These are phyloP conservation scores for Entelexis sorbosivorans DNA, from an alignment of 1,139 yeast species.

Conservation along the genomic window DNA sequence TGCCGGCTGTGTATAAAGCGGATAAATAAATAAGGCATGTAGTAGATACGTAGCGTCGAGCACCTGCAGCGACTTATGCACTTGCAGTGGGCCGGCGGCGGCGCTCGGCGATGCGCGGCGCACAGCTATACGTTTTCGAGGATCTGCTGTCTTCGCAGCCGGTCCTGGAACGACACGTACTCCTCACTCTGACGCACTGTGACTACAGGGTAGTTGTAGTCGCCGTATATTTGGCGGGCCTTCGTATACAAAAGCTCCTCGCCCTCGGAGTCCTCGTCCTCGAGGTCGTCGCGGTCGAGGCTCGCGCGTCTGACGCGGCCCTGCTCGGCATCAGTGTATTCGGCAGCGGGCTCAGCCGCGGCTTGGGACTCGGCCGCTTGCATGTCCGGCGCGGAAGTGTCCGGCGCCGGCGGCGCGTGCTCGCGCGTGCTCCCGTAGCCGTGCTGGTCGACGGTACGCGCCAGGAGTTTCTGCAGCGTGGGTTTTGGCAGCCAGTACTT, in stretches of 20 bases:
- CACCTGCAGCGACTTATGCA: too few species aligned
- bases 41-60: too few species aligned
- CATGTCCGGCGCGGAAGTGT: too few species aligned
- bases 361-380: too few species aligned
- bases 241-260: constrained; percentile 34
- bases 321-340: background rate
- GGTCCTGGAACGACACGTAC: constrained; percentile 28
- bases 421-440: constrained; percentile 1
- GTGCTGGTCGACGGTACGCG: background rate
- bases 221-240: constrained; percentile 43
- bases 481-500: constrained; percentile 69
- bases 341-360: background rate
- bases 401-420: background rate
- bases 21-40: too few species aligned
- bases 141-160: constrained; percentile 15
- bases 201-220: constrained; percentile 48
- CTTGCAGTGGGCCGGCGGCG: too few species aligned
- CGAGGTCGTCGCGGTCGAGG: constrained; percentile 5
- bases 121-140: constrained; percentile 12
- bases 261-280: constrained; percentile 19
- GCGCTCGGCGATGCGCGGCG: too few species aligned
- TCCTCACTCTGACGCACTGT: constrained; percentile 38
- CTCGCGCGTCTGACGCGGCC: background rate
- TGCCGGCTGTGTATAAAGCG: too few species aligned
- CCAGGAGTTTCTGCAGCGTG: constrained; percentile 8